These are phyloP conservation scores for Penicillium sp. DNA, from an alignment of 2,329 filamentous ascomycete genomes.

Conservation along the genomic window DNA sequence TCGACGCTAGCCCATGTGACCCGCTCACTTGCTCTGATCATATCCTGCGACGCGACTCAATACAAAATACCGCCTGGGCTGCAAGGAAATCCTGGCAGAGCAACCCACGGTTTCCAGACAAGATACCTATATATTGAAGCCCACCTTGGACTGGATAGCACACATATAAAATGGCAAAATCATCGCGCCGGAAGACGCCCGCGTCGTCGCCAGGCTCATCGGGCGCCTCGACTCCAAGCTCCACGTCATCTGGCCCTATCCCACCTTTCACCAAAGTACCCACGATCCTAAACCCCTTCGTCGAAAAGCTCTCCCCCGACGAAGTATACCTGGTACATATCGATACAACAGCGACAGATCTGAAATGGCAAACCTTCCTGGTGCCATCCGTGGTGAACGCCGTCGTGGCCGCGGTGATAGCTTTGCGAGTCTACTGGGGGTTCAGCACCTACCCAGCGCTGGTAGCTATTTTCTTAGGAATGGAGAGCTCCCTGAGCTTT, in stretches of 20 bases:
- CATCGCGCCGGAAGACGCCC: slow-evolving; percentile 37
- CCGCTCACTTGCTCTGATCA: slow-evolving; percentile 17
- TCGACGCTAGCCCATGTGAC: slow-evolving; percentile 22
- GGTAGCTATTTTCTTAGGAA: slow-evolving; percentile 66
- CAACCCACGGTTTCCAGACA: not conserved
- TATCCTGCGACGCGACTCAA: slow-evolving; percentile 11
- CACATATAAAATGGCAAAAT: slow-evolving; percentile 39
- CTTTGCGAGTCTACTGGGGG: slow-evolving; percentile 70
- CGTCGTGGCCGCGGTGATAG: slow-evolving; percentile 65
- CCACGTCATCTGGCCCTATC: slow-evolving; percentile 48
- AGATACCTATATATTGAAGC: not conserved
- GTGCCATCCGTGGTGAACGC: slow-evolving; percentile 80
- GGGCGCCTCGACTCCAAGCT: slow-evolving; percentile 38
- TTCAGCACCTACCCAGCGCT: slow-evolving; percentile 74
- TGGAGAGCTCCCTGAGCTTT: slow-evolving; percentile 69
- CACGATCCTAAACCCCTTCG: slow-evolving; percentile 66
- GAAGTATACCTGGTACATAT: slow-evolving; percentile 86
- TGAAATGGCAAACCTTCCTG: slow-evolving; percentile 83
- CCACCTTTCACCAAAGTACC: slow-evolving; percentile 72
- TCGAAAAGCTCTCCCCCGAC: slow-evolving; percentile 66
- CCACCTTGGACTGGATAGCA: not conserved
- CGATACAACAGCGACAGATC: slow-evolving; percentile 68
- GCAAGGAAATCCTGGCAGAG: not conserved
- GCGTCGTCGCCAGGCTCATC: slow-evolving; percentile 29
- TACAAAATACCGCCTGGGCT: slow-evolving; percentile 1